phyloP scores from a whole-genome alignment of 2,329 filamentous ascomycete species.

The Emericellopsis cladophorae region DNA sequence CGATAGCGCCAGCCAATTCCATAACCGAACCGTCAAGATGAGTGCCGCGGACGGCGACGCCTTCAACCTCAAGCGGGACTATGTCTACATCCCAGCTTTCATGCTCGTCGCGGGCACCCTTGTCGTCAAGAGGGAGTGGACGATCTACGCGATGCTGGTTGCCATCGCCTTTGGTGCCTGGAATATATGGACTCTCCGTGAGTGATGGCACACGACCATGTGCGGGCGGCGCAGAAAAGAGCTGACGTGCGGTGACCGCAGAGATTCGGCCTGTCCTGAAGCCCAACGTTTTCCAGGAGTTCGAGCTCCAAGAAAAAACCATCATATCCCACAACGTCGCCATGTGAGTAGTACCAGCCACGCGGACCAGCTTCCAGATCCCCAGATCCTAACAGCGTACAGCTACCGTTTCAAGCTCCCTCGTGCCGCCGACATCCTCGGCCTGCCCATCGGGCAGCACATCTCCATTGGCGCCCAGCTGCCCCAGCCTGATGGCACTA shows the following conservation, averaged over 20 bases:
- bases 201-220: conserved; percentile 19
- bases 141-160: conserved; percentile 55
- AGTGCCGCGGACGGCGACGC: conserved; percentile 7
- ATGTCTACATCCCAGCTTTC: conserved; percentile 72
- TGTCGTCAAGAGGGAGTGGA: conserved; percentile 69
- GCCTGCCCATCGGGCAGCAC: conserved; percentile 96
- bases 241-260: conserved; percentile 19
- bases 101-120: conserved; percentile 64
- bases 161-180: conserved; percentile 54
- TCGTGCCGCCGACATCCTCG: conserved; percentile 65
- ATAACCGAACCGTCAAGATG: background rate
- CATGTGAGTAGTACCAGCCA: conserved; percentile 46
- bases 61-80: conserved; percentile 43
- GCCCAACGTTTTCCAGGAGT: conserved; percentile 79
- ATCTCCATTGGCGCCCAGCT: conserved; percentile 85
- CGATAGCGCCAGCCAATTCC: too few species aligned
- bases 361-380: background rate
- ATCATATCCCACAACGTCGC: conserved; percentile 96
- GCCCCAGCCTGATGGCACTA: conserved; percentile 51
- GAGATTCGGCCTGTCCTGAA: conserved; percentile 74
- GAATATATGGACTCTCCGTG: conserved; percentile 63
- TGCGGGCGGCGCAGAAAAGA: background rate
- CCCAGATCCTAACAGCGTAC: background rate
- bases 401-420: conserved; percentile 92
- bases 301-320: conserved; percentile 88